Conservation (phyloP, 2,329 filamentous ascomycete genomes). For the Fusarium coffeatum region DNA sequence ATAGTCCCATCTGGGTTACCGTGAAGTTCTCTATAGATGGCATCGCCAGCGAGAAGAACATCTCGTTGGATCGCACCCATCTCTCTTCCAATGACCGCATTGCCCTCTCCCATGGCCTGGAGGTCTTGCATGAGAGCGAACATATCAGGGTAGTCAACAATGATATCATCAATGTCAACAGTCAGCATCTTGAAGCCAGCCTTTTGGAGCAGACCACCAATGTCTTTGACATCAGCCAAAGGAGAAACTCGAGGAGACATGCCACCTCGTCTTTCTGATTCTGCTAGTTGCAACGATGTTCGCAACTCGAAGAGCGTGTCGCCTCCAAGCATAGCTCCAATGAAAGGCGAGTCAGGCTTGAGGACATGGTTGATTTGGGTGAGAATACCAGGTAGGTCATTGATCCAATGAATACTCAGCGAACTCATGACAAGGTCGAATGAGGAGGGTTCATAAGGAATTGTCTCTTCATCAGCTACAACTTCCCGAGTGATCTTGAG, state of each 20-base stretch:
- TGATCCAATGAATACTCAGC: conserved; percentile 95
- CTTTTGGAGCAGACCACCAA: conserved; percentile 86
- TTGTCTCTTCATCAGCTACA: conserved; percentile 76
- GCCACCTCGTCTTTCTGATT: conserved; percentile 90
- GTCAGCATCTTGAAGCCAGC: conserved; percentile 96
- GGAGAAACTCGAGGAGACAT: conserved; percentile 92
- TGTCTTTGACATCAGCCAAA: conserved; percentile 89
- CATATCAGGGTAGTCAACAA: conserved; percentile 91
- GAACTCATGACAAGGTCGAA: conserved; percentile 94
- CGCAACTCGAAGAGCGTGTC: conserved; percentile 94
- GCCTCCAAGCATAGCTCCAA: conserved; percentile 96
- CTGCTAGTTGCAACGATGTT: conserved; percentile 91
- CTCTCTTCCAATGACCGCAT: conserved; percentile 87
- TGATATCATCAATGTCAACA: conserved; percentile 96
- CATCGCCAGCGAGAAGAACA: conserved; percentile 86
- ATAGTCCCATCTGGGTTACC: conserved; percentile 81
- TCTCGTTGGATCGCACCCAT: conserved; percentile 82
- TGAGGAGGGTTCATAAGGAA: conserved; percentile 79
- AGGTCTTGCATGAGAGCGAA: conserved; percentile 94
- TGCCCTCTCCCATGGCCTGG: conserved; percentile 95
- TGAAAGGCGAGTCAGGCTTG: conserved; percentile 90
- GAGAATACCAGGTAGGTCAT: conserved; percentile 88
- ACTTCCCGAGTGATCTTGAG: conserved; percentile 80
- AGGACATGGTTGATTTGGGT: conserved; percentile 86
- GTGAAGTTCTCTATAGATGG: conserved; percentile 88